Evolutionary conservation across 2,329 filamentous ascomycete genomes (phyloP).

Genomic region (Fusarium sp.): DNA sequence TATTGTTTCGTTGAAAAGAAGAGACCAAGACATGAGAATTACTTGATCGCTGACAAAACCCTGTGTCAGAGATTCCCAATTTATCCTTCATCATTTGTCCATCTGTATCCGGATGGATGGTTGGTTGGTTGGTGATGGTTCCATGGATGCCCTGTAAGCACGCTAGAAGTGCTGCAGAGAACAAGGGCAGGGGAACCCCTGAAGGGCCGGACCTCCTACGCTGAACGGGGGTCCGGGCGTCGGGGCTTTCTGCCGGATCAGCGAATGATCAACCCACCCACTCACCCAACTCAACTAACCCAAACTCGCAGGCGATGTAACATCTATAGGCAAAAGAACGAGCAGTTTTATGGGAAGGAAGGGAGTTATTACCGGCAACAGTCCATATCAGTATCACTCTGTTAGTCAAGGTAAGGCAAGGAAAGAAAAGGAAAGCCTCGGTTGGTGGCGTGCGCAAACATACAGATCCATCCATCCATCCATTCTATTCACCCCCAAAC

Average conservation of each 20-base stretch:
- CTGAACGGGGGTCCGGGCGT: not conserved
- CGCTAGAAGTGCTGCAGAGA: not conserved
- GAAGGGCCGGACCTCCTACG: not conserved
- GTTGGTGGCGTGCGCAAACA: slow-evolving; percentile 26
- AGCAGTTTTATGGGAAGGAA: not conserved
- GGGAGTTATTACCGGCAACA: not conserved
- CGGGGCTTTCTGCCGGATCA: slow-evolving; percentile 30
- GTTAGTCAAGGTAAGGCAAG: not conserved
- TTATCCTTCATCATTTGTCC: not conserved
- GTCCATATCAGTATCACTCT: not conserved
- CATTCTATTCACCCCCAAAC: not conserved
- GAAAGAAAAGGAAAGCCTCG: not conserved
- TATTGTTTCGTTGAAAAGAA: not conserved
- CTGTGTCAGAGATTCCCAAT: not conserved
- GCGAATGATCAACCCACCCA: not conserved
- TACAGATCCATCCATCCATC: no score
- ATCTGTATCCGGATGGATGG: not conserved
- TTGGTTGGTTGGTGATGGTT: no score
- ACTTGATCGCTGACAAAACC: not conserved
- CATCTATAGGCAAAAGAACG: not conserved
- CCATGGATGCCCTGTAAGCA: not conserved
- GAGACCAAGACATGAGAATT: not conserved
- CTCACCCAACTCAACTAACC: not conserved
- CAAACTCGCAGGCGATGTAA: not conserved
- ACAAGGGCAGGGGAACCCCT: not conserved